These are phyloP conservation scores for Lipomyces lipofer DNA, from an alignment of 805 yeast genomes.

Conservation along the genomic window DNA sequence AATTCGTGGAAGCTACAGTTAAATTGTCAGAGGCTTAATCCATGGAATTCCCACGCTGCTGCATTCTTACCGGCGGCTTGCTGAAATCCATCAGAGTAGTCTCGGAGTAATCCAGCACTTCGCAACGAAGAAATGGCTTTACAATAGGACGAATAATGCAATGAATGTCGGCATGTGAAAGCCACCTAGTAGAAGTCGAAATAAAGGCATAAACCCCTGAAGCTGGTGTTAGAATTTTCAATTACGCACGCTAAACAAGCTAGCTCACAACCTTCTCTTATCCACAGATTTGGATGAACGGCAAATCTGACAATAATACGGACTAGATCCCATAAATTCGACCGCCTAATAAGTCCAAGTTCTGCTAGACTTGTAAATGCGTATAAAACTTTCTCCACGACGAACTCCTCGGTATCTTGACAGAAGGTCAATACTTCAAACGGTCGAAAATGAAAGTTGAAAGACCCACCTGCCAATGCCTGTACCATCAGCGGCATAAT, in stretches of 20 bases:
- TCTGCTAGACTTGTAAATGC: conserved; percentile 57
- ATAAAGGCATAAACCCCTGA: conserved; percentile 56
- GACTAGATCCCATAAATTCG: conserved; percentile 57
- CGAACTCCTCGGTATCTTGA: conserved; percentile 69
- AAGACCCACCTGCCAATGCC: conserved; percentile 58
- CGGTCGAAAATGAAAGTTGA: neutral
- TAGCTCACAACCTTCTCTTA: conserved; percentile 52
- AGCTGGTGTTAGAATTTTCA: neutral
- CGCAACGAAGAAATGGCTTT: conserved; percentile 73
- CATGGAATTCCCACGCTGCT: no score
- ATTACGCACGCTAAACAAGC: neutral
- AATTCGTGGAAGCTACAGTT: conserved; percentile 55
- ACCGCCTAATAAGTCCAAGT: conserved; percentile 56
- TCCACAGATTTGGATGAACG: conserved; percentile 85
- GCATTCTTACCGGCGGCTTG: conserved; percentile 52
- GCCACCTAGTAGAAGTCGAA: conserved; percentile 58
- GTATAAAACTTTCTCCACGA: conserved; percentile 67
- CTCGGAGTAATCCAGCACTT: conserved; percentile 67
- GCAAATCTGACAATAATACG: conserved; percentile 55
- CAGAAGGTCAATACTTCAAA: neutral
- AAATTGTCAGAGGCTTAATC: no score
- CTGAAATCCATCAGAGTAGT: conserved; percentile 65
- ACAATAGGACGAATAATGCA: conserved; percentile 83
- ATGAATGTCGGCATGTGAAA: conserved; percentile 75
- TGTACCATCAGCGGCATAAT: conserved; percentile 82